Evolutionary conservation across 169 alveolate genomes (phyloP), one percentile per base, ranked within the genome.

Genomic region (Perkinsus olseni): DNA sequence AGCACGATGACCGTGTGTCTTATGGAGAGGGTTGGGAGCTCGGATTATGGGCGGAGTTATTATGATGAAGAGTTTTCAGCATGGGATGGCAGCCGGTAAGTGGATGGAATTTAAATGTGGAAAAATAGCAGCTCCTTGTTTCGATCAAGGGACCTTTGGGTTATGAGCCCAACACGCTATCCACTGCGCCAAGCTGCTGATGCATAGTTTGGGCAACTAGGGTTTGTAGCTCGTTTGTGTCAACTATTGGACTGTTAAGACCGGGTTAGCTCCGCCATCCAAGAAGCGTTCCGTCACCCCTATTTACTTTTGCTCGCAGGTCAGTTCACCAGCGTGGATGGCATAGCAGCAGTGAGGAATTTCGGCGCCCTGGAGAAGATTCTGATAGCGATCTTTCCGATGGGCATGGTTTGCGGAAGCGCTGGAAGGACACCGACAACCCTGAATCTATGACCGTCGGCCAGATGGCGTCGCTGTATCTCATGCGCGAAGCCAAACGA

Each of bases 141-240:
- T 62, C 82, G 82, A 62, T 62, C 82, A 62, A 62, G 82, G 82
- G 82, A 62, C 82, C 82, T 62, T 62, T 62, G 82, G 82, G 82
- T 62, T 62, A 62, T 62, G 82, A 62, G 82, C 82, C 82, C 82
- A 62, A 62, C 82, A 62, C 82, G 82, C 82, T 62, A 62, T 62
- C 82, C 82, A 62, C 82, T 62, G 82, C 82, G 82, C 82, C 82
- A 62, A 62, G 82, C 82, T 62, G 82, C 82, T 62, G 82, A 13
- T 62, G 82, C 11, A 11, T 40, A 3, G 11, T 3, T 40, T 3
- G 3, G 11, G 50, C 50, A 11, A 6, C 50, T 11, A 11, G 21
- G 50, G n/a, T n/a, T n/a, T n/a, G n/a, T n/a, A n/a, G n/a, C n/a
- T n/a, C n/a, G n/a, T n/a, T 40, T 40, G 50, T 40, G 50, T 40